Evolutionary conservation across 352 stramenopile species (phyloP).

Genomic region (Globisporangium cylindrosporum): DNA sequence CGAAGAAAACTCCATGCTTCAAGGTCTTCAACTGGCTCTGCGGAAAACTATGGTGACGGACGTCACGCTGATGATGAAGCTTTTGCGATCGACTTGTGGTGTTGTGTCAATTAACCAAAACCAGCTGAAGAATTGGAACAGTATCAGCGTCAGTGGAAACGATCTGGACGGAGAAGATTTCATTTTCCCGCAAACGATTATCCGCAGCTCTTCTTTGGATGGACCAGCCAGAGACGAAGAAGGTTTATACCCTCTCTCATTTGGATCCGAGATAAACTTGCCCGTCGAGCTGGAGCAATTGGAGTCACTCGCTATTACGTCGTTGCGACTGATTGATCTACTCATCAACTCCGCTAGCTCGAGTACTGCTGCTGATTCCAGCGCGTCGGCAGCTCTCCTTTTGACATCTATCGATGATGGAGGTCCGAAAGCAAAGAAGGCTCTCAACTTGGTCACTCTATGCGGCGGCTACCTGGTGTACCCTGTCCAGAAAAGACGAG

Average conservation of each 20-base stretch:
- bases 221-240: slow-evolving; percentile 10
- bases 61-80: slow-evolving; percentile 56
- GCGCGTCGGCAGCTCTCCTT: slow-evolving; percentile 26
- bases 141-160: slow-evolving; percentile 5
- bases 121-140: slow-evolving; percentile 18
- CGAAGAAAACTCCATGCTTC: slow-evolving; percentile 37
- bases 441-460: slow-evolving; percentile 52
- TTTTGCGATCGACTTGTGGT: slow-evolving; percentile 40
- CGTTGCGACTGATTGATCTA: slow-evolving; percentile 42
- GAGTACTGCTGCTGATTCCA: not conserved
- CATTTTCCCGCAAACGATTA: slow-evolving; percentile 10
- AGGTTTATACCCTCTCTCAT: slow-evolving; percentile 30
- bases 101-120: slow-evolving; percentile 24
- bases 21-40: slow-evolving; percentile 45
- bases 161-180: slow-evolving; percentile 13
- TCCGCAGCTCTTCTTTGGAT: slow-evolving; percentile 3
- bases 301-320: slow-evolving; percentile 46
- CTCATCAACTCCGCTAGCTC: slow-evolving; percentile 26
- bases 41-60: slow-evolving; percentile 46
- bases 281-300: slow-evolving; percentile 20
- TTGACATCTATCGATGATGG: slow-evolving; percentile 47
- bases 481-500: slow-evolving; percentile 30
- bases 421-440: slow-evolving; percentile 27
- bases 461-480: slow-evolving; percentile 55
- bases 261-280: slow-evolving; percentile 27